Percentiles rank a stretch among this genome's conserved stretches.
These are phyloP conservation scores for Escovopsis sp. DNA, from an alignment of 2,329 filamentous ascomycete species.

Conservation along the genomic window DNA sequence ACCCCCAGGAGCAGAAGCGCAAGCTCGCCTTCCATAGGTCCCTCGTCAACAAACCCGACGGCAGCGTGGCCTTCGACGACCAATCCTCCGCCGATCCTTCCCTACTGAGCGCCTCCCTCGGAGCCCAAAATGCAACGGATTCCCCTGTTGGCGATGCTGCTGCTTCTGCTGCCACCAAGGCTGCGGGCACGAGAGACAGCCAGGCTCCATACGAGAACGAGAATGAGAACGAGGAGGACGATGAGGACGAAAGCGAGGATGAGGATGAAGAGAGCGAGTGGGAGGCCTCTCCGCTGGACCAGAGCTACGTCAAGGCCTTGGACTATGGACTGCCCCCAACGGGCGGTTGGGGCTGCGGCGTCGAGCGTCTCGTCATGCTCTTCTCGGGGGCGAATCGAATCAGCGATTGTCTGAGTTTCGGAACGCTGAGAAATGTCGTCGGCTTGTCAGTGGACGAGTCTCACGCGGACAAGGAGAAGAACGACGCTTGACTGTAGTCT, in stretches of 20 bases:
- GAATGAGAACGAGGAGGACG: conserved; percentile 4
- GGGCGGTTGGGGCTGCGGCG: conserved; percentile 87
- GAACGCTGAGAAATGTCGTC: conserved; percentile 58
- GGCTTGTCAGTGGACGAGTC: conserved; percentile 27
- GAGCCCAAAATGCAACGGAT: too few species aligned
- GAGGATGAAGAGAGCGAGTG: conserved; percentile 23
- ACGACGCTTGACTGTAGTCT: too few species aligned
- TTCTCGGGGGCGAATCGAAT: conserved; percentile 68
- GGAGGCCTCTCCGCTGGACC: conserved; percentile 42
- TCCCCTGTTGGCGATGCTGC: too few species aligned
- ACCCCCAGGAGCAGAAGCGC: conserved; percentile 66
- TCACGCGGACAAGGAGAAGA: conserved; percentile 7
- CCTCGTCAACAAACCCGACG: conserved; percentile 20
- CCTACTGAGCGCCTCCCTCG: conserved; percentile 1
- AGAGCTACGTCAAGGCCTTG: conserved; percentile 70
- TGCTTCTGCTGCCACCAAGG: too few species aligned
- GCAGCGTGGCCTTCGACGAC: conserved; percentile 15
- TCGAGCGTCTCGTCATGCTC: conserved; percentile 85
- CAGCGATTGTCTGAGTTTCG: conserved; percentile 76
- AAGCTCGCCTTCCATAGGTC: conserved; percentile 54
- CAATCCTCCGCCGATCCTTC: too few species aligned
- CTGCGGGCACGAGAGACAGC: too few species aligned
- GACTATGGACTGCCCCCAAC: conserved; percentile 90
- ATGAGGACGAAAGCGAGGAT: conserved; percentile 6
- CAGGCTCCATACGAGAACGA: too few species aligned